Conservation (phyloP, 495 filamentous ascomycete genomes). For the Neurospora sp. region DNA sequence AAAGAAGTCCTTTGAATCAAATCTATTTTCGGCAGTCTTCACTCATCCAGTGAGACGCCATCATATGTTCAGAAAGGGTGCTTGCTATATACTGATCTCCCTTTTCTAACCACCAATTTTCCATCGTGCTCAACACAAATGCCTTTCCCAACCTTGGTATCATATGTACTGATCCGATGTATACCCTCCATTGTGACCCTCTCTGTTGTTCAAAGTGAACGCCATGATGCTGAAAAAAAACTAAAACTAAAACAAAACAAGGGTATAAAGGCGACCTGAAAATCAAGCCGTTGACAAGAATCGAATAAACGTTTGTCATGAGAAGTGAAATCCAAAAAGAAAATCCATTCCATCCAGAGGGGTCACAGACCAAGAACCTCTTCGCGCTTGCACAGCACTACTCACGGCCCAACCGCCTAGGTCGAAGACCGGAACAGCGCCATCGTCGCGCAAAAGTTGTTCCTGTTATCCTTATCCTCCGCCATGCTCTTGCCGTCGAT, state of each 20-base stretch:
- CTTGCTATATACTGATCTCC: background rate
- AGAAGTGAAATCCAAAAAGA: background rate
- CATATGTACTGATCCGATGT: background rate
- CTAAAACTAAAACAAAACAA: background rate
- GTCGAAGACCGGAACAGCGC: conserved; percentile 38
- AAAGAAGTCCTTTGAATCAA: background rate
- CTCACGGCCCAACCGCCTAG: background rate
- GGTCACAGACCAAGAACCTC: background rate
- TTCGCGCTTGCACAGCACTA: background rate
- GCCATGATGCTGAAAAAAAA: background rate
- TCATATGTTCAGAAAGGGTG: background rate
- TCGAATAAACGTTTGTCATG: background rate
- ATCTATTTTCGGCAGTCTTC: background rate
- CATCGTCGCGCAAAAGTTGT: conserved; percentile 68
- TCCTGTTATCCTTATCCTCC: conserved; percentile 53
- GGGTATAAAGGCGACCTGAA: background rate
- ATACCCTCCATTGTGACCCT: background rate
- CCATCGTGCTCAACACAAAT: background rate
- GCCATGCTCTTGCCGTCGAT: conserved; percentile 45
- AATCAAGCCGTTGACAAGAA: background rate
- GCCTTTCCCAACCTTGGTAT: background rate
- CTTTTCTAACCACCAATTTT: background rate
- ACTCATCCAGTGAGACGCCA: background rate
- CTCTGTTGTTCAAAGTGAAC: background rate
- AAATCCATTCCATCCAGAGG: background rate